These are phyloP conservation scores for Isabelozyma pseudorhagii DNA, from an alignment of 805 yeast species.

Conservation along the genomic window DNA sequence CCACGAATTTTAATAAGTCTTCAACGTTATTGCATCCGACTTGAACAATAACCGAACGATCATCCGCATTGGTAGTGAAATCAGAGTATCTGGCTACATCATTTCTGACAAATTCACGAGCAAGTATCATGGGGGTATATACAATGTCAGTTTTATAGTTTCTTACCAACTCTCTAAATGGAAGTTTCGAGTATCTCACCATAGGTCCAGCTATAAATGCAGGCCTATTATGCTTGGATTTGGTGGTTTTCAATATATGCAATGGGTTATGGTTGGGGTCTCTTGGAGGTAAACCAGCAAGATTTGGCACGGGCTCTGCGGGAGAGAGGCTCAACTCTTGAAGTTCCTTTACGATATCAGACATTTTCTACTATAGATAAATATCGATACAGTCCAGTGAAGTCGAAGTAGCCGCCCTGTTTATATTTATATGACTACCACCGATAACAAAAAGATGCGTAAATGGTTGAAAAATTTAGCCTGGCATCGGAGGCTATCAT, in stretches of 20 bases:
- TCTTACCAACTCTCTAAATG: slow-evolving; percentile 76
- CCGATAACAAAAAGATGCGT: neutral
- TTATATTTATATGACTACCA: neutral
- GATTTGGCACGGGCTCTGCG: neutral
- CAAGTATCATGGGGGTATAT: slow-evolving; percentile 94
- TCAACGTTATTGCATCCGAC: slow-evolving; percentile 84
- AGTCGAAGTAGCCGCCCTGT: neutral
- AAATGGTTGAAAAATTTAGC: neutral
- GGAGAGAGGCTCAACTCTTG: neutral
- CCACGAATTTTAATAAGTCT: slow-evolving; percentile 79
- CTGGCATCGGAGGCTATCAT: neutral
- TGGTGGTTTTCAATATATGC: slow-evolving; percentile 25
- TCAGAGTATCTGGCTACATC: slow-evolving; percentile 77
- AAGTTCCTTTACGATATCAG: neutral
- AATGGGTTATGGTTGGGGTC: slow-evolving; percentile 31
- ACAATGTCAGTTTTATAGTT: slow-evolving; percentile 77
- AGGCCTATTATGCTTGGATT: slow-evolving; percentile 25
- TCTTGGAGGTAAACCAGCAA: slow-evolving; percentile 8
- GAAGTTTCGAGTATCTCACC: slow-evolving; percentile 94
- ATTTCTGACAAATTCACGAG: slow-evolving; percentile 90
- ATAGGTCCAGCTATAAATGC: slow-evolving; percentile 73
- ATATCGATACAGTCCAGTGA: no score
- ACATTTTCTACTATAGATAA: neutral
- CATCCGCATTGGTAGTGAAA: slow-evolving; percentile 73
- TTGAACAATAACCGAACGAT: slow-evolving; percentile 77